A percentile compares a stretch with the other conserved stretches of the same genome.
These are phyloP conservation scores for Monilinia fructigena DNA, from an alignment of 2,329 filamentous ascomycete genomes.

Conservation along the genomic window DNA sequence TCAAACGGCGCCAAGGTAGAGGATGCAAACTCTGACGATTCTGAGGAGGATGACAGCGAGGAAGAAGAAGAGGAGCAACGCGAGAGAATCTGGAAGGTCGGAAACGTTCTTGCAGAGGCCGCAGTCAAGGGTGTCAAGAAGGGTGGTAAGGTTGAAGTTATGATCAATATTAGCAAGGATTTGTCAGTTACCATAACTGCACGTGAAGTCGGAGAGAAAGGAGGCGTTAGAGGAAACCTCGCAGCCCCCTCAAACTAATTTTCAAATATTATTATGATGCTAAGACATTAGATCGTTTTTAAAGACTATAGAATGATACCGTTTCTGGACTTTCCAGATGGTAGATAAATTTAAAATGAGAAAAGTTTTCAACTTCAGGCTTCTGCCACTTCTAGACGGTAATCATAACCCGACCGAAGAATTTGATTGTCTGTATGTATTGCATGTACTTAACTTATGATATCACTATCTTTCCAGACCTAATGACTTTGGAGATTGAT, in stretches of 20 bases:
- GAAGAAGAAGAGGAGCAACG: slow-evolving; percentile 86
- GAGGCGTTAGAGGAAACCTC: slow-evolving; percentile 39
- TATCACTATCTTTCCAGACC: not conserved
- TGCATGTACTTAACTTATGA: not conserved
- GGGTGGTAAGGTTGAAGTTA: slow-evolving; percentile 87
- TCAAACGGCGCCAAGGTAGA: slow-evolving; percentile 57
- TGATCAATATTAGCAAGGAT: slow-evolving; percentile 81
- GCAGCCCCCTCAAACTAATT: slow-evolving; percentile 32
- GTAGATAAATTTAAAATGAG: slow-evolving; percentile 13
- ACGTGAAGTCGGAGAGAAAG: slow-evolving; percentile 68
- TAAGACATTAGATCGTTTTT: slow-evolving; percentile 15
- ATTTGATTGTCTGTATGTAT: not conserved
- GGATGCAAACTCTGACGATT: slow-evolving; percentile 55
- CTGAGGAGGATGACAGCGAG: slow-evolving; percentile 58
- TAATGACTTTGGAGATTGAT: not conserved
- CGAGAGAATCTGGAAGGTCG: slow-evolving; percentile 90
- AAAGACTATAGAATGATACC: slow-evolving; percentile 17
- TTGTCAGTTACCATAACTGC: slow-evolving; percentile 76
- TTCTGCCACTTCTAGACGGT: not conserved
- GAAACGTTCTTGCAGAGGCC: slow-evolving; percentile 78
- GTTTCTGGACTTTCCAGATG: not conserved
- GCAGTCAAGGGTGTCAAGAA: slow-evolving; percentile 82
- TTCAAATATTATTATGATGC: slow-evolving; percentile 32
- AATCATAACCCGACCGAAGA: not conserved
- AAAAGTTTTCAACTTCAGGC: slow-evolving; percentile 11